Percentiles rank a stretch among this genome's conserved stretches.
Conservation (phyloP, 1,139 yeast species). For the Blastobotrys elegans region DNA sequence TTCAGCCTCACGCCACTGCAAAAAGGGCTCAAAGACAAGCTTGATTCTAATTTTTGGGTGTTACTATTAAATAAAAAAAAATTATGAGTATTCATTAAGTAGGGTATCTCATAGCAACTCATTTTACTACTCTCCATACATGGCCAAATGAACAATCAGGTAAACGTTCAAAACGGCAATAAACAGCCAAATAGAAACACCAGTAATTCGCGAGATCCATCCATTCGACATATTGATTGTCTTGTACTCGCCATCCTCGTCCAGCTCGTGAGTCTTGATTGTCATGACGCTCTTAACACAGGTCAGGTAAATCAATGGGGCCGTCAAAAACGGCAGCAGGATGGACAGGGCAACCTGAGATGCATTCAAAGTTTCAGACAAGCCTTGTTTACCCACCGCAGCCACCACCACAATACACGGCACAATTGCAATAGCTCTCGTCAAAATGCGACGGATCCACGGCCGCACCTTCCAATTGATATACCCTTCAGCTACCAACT, state of each 20-base stretch:
- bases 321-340: constrained; percentile 66
- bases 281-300: constrained; percentile 59
- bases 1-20: no score
- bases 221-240: constrained; percentile 49
- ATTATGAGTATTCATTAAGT: no score
- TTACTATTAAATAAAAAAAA: no score
- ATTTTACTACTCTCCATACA: constrained; percentile 39
- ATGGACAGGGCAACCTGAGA: constrained; percentile 73
- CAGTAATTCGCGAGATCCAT: constrained; percentile 50
- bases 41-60: no score
- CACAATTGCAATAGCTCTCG: constrained; percentile 64
- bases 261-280: constrained; percentile 28
- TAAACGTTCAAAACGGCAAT: constrained; percentile 62
- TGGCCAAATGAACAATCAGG: constrained; percentile 60
- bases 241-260: constrained; percentile 12
- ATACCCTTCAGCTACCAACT: constrained; percentile 79
- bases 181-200: constrained; percentile 55
- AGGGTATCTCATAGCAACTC: no score
- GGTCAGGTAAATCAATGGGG: constrained; percentile 74
- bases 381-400: constrained; percentile 60
- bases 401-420: constrained; percentile 60
- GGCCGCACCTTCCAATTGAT: constrained; percentile 70
- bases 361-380: constrained; percentile 61
- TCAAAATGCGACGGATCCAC: constrained; percentile 68
- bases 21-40: no score